Conservation (phyloP, 1,284 basidiomycete species). For the Sanguinoderma infundibulare region DNA sequence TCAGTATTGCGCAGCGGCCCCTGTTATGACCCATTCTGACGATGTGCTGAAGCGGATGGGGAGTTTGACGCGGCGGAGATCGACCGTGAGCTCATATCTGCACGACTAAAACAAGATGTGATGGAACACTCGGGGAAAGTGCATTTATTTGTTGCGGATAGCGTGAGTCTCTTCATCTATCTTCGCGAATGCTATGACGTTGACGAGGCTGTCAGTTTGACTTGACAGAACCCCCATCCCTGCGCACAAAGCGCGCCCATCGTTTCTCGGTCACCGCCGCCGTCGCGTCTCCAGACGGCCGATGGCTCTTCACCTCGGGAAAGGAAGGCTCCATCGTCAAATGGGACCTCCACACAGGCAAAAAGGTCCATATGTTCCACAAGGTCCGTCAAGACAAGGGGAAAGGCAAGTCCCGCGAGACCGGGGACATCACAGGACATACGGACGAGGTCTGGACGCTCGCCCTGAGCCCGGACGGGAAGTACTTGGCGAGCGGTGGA, state of each 20-base stretch:
- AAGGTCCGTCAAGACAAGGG: constrained; percentile 59
- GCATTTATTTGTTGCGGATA: constrained; percentile 80
- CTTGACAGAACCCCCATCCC: constrained; percentile 46
- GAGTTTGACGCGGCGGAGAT: constrained; percentile 94
- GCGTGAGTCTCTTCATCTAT: constrained; percentile 45
- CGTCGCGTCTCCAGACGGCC: constrained; percentile 69
- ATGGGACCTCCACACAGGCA: constrained; percentile 74
- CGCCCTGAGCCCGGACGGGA: constrained; percentile 86
- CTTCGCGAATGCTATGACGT: neutral
- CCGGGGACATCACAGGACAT: constrained; percentile 68
- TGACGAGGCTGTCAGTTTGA: constrained; percentile 39
- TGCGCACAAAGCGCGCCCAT: constrained; percentile 73
- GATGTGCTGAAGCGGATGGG: constrained; percentile 60
- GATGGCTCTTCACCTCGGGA: constrained; percentile 78
- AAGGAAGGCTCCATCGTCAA: constrained; percentile 88
- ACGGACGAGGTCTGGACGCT: constrained; percentile 85
- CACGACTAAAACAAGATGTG: constrained; percentile 89
- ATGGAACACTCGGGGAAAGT: constrained; percentile 84
- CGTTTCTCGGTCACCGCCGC: constrained; percentile 80
- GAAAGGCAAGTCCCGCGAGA: constrained; percentile 66
- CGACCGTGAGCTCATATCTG: constrained; percentile 90
- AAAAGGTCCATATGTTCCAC: constrained; percentile 59
- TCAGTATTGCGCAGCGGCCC: too few relatives aligned
- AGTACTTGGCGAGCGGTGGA: constrained; percentile 86
- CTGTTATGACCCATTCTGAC: neutral